phyloP scores from a whole-genome alignment of 768 basidiomycete genomes.

The Tricholoma furcatifolium region DNA sequence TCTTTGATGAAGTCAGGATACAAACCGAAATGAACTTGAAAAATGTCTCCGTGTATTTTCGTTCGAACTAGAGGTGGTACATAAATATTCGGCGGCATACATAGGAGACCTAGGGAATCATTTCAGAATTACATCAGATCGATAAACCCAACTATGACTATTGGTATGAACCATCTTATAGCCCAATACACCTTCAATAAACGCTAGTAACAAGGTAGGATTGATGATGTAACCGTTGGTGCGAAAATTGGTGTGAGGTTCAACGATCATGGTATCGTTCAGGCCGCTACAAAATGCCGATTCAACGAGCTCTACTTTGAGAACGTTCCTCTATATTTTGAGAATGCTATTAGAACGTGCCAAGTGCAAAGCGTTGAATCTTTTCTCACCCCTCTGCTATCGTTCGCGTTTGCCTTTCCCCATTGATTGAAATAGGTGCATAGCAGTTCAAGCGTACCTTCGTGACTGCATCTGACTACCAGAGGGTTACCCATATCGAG shows the following conservation, averaged over 20 bases:
- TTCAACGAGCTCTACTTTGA: constrained; percentile 32
- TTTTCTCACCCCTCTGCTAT: constrained; percentile 28
- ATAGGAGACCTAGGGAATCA: not conserved
- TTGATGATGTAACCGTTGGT: constrained; percentile 21
- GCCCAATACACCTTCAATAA: constrained; percentile 38
- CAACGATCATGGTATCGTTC: constrained; percentile 32
- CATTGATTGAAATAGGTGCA: constrained; percentile 36
- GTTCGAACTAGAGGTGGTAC: no score
- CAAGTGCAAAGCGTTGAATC: no score
- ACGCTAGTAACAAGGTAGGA: constrained; percentile 33
- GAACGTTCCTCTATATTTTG: constrained; percentile 25
- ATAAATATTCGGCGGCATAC: no score
- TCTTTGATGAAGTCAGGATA: no score
- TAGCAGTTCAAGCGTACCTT: constrained; percentile 33
- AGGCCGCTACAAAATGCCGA: constrained; percentile 33
- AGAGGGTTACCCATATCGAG: constrained; percentile 28
- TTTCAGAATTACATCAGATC: constrained; percentile 23
- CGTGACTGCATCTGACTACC: constrained; percentile 36
- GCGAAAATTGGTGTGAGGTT: constrained; percentile 22
- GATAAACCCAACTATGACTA: constrained; percentile 30
- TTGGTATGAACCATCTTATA: constrained; percentile 34
- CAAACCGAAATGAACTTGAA: no score
- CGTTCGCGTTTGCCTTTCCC: constrained; percentile 29
- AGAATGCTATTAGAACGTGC: not conserved
- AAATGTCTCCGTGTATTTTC: no score